Conservation (phyloP, 225 moss, liverwort and hornwort species). For the Pseudoscleropodium purum region DNA sequence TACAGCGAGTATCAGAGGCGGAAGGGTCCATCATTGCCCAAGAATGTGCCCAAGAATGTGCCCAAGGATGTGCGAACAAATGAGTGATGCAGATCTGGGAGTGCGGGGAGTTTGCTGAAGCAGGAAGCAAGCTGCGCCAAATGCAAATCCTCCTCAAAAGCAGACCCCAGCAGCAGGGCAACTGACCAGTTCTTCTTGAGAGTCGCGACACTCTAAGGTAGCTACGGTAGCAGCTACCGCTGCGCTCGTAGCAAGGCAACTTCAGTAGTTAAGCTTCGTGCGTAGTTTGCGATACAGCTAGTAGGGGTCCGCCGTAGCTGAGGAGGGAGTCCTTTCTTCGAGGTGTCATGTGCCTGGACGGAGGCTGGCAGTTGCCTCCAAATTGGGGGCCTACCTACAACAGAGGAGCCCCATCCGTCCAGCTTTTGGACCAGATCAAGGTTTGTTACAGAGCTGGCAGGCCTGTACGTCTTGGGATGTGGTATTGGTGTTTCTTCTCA, state of each 20-base stretch:
- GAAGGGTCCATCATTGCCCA: neutral
- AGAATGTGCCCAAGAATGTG: neutral
- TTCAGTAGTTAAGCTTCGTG: neutral
- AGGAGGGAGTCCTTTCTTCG: neutral
- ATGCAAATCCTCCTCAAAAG: constrained; percentile 8
- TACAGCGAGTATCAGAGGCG: no score
- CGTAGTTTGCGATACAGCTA: neutral
- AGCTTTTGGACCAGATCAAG: constrained; percentile 15
- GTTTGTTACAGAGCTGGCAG: neutral
- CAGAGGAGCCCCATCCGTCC: neutral
- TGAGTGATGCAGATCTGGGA: neutral
- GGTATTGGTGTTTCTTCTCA: neutral
- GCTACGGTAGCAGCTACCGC: no score
- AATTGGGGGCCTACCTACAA: neutral
- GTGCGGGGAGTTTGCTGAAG: neutral
- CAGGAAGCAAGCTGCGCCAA: neutral
- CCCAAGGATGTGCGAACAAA: neutral
- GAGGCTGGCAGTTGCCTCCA: constrained; percentile 11
- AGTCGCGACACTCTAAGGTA: neutral
- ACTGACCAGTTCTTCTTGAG: neutral
- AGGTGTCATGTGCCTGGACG: neutral
- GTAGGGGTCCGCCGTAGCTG: neutral
- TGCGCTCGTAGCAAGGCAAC: neutral
- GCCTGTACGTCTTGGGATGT: neutral
- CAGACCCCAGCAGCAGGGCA: neutral